These are phyloP conservation scores for Phytophthora pini DNA, from an alignment of 352 stramenopile species.

Conservation along the genomic window DNA sequence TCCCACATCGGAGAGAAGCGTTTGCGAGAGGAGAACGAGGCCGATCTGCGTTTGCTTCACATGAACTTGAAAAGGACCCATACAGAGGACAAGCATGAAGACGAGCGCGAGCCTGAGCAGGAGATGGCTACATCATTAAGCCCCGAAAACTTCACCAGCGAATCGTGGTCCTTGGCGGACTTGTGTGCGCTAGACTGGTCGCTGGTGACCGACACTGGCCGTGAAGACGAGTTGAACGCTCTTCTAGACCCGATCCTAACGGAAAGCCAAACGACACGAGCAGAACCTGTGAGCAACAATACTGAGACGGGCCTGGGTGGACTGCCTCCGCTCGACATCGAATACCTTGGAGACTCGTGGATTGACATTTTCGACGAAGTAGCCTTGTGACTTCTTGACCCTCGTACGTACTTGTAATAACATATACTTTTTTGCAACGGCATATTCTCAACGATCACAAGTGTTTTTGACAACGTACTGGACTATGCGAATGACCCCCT, in stretches of 20 bases:
- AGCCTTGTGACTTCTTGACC: constrained; percentile 9
- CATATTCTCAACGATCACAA: constrained; percentile 1
- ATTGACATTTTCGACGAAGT: constrained; percentile 38
- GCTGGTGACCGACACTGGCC: constrained; percentile 26
- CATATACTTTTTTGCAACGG: background rate
- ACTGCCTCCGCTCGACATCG: constrained; percentile 28
- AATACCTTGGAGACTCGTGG: constrained; percentile 35
- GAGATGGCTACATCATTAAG: constrained; percentile 25
- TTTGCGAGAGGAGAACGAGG: constrained; percentile 5
- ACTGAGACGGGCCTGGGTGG: constrained; percentile 7
- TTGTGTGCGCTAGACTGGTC: constrained; percentile 37
- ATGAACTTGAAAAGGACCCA: constrained; percentile 19
- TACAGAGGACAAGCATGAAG: constrained; percentile 14
- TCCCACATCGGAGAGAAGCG: constrained; percentile 23
- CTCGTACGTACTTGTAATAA: background rate
- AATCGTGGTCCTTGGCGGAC: constrained; percentile 19
- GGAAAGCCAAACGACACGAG: constrained; percentile 1
- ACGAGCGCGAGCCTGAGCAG: constrained; percentile 30
- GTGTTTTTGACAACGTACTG: no score
- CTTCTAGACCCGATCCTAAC: constrained; percentile 33
- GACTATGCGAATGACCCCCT: no score
- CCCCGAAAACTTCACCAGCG: constrained; percentile 19
- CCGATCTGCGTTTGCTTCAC: constrained; percentile 13
- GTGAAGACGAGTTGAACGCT: constrained; percentile 32
- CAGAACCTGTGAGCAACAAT: background rate